Percentiles rank a stretch among this genome's conserved stretches.
Conservation (phyloP, 106 monocot species). For the Apostasia shenzhenica region DNA sequence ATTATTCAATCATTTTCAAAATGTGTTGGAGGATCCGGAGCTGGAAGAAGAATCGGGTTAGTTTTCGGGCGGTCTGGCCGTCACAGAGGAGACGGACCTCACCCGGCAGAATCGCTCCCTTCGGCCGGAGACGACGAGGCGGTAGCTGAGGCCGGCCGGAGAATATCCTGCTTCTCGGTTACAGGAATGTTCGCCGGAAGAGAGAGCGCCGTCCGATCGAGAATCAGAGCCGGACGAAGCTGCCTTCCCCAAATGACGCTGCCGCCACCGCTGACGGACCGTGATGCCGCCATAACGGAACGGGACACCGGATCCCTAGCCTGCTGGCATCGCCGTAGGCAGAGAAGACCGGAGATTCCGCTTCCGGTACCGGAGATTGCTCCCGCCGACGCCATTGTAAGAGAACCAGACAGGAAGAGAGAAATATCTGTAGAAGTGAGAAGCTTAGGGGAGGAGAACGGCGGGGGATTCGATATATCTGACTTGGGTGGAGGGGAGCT, state of each 20-base stretch:
- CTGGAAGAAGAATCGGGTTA: not conserved
- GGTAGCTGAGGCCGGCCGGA: constrained; percentile 17
- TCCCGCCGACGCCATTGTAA: constrained; percentile 24
- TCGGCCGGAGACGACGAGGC: constrained; percentile 64
- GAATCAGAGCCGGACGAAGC: constrained; percentile 43
- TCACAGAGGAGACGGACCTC: constrained; percentile 75
- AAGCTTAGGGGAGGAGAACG: constrained; percentile 1
- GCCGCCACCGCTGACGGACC: constrained; percentile 35
- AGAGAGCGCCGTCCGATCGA: constrained; percentile 5
- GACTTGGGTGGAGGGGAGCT: constrained; percentile 11
- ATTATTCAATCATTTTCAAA: not conserved
- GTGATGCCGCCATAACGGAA: not conserved
- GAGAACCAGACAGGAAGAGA: not conserved
- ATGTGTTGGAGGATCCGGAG: not conserved
- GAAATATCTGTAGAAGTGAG: not conserved
- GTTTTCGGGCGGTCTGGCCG: not conserved
- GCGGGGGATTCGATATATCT: not conserved
- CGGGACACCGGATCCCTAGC: not conserved
- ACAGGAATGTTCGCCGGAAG: not conserved
- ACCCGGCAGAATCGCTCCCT: constrained; percentile 85
- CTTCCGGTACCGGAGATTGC: constrained; percentile 34
- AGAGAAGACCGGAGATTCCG: constrained; percentile 32
- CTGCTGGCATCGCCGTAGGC: constrained; percentile 27
- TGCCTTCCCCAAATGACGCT: constrained; percentile 47
- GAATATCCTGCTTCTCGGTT: constrained; percentile 2